Evolutionary conservation across 441 rosid genomes (phyloP).

Genomic region (Jatropha podagrica): DNA sequence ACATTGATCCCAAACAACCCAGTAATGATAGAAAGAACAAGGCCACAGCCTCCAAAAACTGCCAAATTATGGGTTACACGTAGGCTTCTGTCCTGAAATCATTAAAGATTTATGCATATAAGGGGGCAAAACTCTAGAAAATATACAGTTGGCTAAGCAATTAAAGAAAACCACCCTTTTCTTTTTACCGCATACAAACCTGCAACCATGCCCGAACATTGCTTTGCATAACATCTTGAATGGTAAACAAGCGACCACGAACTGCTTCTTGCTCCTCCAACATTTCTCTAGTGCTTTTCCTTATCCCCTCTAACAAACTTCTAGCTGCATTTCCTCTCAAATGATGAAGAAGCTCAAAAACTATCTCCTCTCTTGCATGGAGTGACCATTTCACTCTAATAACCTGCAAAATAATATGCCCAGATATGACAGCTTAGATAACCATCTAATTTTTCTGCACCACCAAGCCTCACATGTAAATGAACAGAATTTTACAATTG

Average conservation of each 20-base stretch:
- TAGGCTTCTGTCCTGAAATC: conserved; percentile 75
- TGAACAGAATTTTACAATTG: background rate
- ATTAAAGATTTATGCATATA: background rate
- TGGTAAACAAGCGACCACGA: conserved; percentile 92
- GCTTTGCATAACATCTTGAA: conserved; percentile 98
- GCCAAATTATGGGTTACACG: conserved; percentile 89
- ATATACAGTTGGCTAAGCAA: background rate
- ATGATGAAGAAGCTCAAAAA: conserved; percentile 90
- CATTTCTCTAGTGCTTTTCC: conserved; percentile 84
- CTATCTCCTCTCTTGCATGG: conserved; percentile 94
- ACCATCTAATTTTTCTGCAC: background rate
- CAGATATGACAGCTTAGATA: background rate
- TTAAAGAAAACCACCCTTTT: background rate
- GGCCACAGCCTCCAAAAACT: conserved; percentile 93
- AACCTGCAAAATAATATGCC: conserved; percentile 45
- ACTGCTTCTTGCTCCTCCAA: conserved; percentile 98
- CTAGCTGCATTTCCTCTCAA: conserved; percentile 63
- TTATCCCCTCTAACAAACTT: conserved; percentile 54
- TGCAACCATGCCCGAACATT: conserved; percentile 97
- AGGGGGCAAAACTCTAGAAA: background rate
- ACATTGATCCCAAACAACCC: conserved; percentile 97
- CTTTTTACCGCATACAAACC: conserved; percentile 33
- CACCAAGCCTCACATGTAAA: background rate
- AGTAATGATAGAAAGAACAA: conserved; percentile 71
- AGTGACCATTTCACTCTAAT: conserved; percentile 99